Conservation (phyloP, 2,329 filamentous ascomycete species). For the Blastomyces gilchristii region DNA sequence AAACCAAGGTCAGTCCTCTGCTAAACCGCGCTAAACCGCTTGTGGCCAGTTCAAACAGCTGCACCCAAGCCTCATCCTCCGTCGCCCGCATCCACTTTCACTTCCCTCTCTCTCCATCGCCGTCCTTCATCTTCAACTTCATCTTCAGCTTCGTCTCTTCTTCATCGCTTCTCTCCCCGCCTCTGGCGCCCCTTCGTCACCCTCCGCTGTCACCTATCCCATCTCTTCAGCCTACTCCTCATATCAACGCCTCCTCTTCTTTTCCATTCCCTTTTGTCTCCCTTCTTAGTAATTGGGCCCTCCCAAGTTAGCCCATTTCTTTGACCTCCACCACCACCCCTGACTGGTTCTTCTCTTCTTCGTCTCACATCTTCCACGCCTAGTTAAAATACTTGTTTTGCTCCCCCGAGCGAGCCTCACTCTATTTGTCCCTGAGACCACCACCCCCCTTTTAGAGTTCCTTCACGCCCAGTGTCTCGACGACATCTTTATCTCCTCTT, state of each 20-base stretch:
- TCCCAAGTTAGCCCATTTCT: conserved; percentile 14
- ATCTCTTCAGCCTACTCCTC: conserved; percentile 15
- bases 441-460: not conserved
- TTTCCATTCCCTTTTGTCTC: conserved; percentile 23
- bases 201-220: conserved; percentile 11
- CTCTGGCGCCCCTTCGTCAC: conserved; percentile 15
- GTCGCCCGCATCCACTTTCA: conserved; percentile 3
- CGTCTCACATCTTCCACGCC: conserved; percentile 3
- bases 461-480: conserved; percentile 11
- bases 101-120: conserved; percentile 7
- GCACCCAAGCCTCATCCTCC: not conserved
- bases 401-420: conserved; percentile 1
- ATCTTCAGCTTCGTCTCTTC: conserved; percentile 22
- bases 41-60: not conserved
- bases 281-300: conserved; percentile 15
- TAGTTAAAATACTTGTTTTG: not conserved
- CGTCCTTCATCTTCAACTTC: conserved; percentile 7
- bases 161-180: conserved; percentile 18
- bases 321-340: conserved; percentile 11
- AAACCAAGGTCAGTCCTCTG: not conserved
- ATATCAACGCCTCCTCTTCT: conserved; percentile 26
- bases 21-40: not conserved
- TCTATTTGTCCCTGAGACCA: conserved; percentile 5
- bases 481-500: conserved; percentile 15
- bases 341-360: conserved; percentile 6